These are phyloP conservation scores for Neobulgaria alba DNA, from an alignment of 2,329 filamentous ascomycete species.

Conservation along the genomic window DNA sequence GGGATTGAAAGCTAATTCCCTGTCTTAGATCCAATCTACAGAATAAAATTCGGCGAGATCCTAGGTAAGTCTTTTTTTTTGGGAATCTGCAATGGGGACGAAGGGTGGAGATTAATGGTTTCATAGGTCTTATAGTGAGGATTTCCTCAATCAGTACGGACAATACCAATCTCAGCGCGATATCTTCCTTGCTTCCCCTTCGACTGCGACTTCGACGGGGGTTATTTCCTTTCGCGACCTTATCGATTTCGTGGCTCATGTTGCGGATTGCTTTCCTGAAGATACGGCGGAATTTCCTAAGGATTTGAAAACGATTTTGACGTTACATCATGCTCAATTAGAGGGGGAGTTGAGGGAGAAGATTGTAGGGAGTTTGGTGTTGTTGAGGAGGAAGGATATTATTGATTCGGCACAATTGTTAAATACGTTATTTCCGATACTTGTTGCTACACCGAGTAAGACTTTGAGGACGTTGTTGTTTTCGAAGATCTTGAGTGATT, in stretches of 20 bases:
- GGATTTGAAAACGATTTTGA: slow-evolving; percentile 73
- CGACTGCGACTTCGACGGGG: slow-evolving; percentile 67
- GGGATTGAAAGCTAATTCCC: too few relatives aligned
- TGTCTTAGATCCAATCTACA: slow-evolving; percentile 65
- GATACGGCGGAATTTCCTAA: slow-evolving; percentile 69
- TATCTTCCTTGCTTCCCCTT: slow-evolving; percentile 80
- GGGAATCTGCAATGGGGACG: too few relatives aligned
- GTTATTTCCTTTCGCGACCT: slow-evolving; percentile 81
- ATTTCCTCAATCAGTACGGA: slow-evolving; percentile 79
- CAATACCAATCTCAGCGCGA: slow-evolving; percentile 89
- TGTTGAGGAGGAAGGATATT: slow-evolving; percentile 84
- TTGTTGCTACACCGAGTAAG: slow-evolving; percentile 89
- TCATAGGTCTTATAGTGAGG: slow-evolving; percentile 72
- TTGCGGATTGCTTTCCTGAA: slow-evolving; percentile 85
- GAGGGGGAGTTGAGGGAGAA: slow-evolving; percentile 86
- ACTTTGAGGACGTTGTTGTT: slow-evolving; percentile 75
- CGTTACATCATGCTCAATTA: slow-evolving; percentile 71
- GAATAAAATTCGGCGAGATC: slow-evolving; percentile 84
- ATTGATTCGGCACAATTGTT: slow-evolving; percentile 78
- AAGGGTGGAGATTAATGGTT: too few relatives aligned
- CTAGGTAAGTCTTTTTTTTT: slow-evolving; percentile 51
- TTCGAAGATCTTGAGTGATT: slow-evolving; percentile 83
- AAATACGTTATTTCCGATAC: slow-evolving; percentile 87
- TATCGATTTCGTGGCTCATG: slow-evolving; percentile 88
- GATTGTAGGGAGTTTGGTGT: slow-evolving; percentile 80